Evolutionary conservation across 345 rosid genomes (phyloP), one percentile per base, ranked within the genome.

Genomic region (Barbarea vulgaris): DNA sequence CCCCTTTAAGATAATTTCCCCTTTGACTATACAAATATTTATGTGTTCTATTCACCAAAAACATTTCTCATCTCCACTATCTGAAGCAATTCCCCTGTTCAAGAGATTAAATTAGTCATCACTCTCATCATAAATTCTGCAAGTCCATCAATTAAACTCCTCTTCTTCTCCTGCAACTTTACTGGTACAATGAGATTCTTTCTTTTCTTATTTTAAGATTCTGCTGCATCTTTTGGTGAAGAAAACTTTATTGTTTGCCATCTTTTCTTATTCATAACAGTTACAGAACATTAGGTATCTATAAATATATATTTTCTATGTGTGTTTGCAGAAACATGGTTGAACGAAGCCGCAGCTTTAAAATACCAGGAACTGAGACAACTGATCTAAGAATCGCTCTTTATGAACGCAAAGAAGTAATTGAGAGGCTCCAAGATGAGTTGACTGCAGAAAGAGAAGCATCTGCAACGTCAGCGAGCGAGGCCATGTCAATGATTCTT

Each of bases 401-500:
- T 30, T 77, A 59, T 51, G 84, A 86, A 44, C 92, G 91, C 52
- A 91, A 90, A 52, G 88, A 84, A 61, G 87, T 94, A 42, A 79
- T 91, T 39, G 96, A 87, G 37, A 80, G 84, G 78, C 92, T 95
- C 9, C 82, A 85, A 53, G 41, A 47, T 0, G 99, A 95, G 55
- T 44, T 95, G 58, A 86, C 84, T 53, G 89, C 73, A 37, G 99
- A 95, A 80, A 82, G 97, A 57, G 99, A 95, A 75, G 86, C 99
- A 30, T 75, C 99, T 0, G 73, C 91, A 0, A 73, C 86, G 0
- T 93, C 97, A 12, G 85, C 93, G 0, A 90, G 83, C 7, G 99
- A 91, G 75, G 92, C 99, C 15, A 48, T 95, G 53, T 86, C 97
- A 0, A 91, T 91, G 97, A 95, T 95, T 24, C 73, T 91, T 65